Evolutionary conservation across 2,329 filamentous ascomycete genomes (phyloP), one percentile per base, ranked within the genome.

Genomic region (Aspergillus brasiliensis): DNA sequence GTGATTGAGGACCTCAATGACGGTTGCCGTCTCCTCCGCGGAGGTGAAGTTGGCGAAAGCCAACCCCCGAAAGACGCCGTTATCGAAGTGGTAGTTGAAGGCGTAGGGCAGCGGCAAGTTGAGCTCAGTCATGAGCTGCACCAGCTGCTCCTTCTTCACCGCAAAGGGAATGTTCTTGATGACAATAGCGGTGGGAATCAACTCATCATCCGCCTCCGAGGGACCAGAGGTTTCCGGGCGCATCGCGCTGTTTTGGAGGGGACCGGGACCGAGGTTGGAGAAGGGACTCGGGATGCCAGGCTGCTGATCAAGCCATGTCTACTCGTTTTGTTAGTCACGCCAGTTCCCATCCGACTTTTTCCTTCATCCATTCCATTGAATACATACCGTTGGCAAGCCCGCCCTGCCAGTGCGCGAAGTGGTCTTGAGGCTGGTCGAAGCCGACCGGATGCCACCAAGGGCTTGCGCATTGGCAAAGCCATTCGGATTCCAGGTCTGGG

Each of bases 151-250:
- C 79, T 98, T 98, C 77, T 97, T 93, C 59, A 98, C 92, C 27
- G 96, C 95, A 75, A 99, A 99, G 0, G 96, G 95, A 38, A 99
- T 99, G 75, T 99, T 99, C 82, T 99, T 99, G 79, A 99, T 98
- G 60, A 99, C 95, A 69, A 99, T 98, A 57, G 95, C 95, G 3
- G 95, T 99, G 2, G 94, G 94, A 61, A 99, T 99, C 62, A 99
- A 86, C 79, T 98, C 94, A 67, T 97, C 94, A 47, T 82, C 80
- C 34, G 67, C 70, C 51, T 81, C 80, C 31, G 73, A 74, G 15
- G 72, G 73, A 54, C 72, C 71, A 25, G 75, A 73, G 58, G 72
- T 64, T 57, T 81, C 78, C 56, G 76, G 71, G 37, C 78, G 79
- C 61, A 79, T 71, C 42, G 76, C 75, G 54, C 72, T 74, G 61